Evolutionary conservation across 352 stramenopile species (phyloP).

Genomic region (Stramenopiles sp.): DNA sequence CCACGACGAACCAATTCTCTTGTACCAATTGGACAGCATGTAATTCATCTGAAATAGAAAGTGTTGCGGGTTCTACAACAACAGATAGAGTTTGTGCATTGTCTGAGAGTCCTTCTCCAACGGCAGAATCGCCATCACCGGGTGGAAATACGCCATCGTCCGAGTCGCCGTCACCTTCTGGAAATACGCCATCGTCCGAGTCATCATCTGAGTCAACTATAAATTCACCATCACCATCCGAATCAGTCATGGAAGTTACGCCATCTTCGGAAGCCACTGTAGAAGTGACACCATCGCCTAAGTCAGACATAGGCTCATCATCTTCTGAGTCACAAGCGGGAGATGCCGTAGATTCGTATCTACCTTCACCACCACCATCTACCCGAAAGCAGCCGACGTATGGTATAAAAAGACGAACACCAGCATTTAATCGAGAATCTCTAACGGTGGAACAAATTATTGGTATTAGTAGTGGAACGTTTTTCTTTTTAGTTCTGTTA

Average conservation of each 20-base stretch:
- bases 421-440: neutral
- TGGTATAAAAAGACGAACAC: neutral
- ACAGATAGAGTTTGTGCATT: conserved; percentile 6
- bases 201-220: neutral
- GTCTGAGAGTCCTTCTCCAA: neutral
- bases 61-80: conserved; percentile 5
- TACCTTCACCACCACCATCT: neutral
- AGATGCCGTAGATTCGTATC: too few species aligned
- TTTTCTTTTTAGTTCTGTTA: neutral
- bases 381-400: too few species aligned
- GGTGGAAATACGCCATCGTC: neutral
- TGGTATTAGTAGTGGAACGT: neutral
- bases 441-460: neutral
- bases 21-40: conserved; percentile 8
- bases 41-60: conserved; percentile 8
- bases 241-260: neutral
- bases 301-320: neutral
- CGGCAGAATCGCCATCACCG: neutral
- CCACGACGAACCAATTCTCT: neutral
- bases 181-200: neutral
- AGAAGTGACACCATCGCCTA: neutral
- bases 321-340: too few species aligned
- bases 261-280: neutral
- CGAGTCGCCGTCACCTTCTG: neutral
- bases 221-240: neutral